Base-by-base conservation (phyloP, 2,329 filamentous ascomycete genomes). In the Pseudocercospora macadamiae region DNA sequence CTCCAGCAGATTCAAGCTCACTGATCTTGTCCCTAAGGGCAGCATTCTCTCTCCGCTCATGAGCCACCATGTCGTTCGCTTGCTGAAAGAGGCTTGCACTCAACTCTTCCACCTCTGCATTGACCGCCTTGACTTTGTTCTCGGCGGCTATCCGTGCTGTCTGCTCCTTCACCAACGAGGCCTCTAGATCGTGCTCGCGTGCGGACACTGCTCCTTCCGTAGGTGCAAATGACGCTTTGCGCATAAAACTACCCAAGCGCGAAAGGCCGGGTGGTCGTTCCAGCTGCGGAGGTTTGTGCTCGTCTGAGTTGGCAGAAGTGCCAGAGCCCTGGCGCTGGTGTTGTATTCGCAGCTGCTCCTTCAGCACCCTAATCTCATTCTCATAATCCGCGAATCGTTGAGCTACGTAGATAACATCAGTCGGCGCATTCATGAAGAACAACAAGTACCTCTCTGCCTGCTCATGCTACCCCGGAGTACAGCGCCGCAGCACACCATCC, bases 41-140 rank as follows among this genome's bases (percentile, higher is more conserved):
- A 3, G 89, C 89, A 57, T 89, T 79, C 37, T 88, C 88, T 57
- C 85, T 82, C 42, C 90, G 79, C 79, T 95, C 90, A 16, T 83
- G 80, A 2, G 90, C 89, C 18, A 95, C 90, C 90, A 95, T 95
- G 76, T 92, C 86, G 73, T 95, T 95, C 52, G 90, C 90, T 77
- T 93, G 87, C 76, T 90, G 86, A 73, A 95, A 95, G 54, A 95
- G 77, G 51, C 83, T 83, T 18, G 84, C 88, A 69, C 84, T 90
- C 64, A 95, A 78, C 75, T 95, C 90, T 75, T 93, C 90, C 18
- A 93, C 83, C 77, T 95, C 90, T 10, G 79, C 81, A 68, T 84
- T 87, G 51, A 89, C 88, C 51, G 86, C 83, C 63, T 81, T 81
- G 18, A 91, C 78, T 62, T 84, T 83, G 51, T 83, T 82, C 76